phyloP scores from a whole-genome alignment of 208 protist species.

The Sergeia podlipaevii region DNA sequence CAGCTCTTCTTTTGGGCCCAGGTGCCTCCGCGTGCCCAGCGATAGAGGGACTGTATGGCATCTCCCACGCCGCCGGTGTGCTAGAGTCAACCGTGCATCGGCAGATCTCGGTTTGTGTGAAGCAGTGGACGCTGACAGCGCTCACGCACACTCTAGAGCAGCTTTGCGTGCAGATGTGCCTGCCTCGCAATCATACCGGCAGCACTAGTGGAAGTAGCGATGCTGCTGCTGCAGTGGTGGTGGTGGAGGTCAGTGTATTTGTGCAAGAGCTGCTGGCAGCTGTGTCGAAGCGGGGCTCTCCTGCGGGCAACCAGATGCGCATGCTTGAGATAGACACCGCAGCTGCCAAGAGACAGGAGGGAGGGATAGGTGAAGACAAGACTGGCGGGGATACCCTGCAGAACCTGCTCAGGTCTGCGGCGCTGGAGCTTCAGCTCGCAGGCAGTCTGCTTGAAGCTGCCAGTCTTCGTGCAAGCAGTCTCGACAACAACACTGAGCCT shows the following conservation, averaged over 20 bases:
- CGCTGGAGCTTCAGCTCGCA: slow-evolving; percentile 22
- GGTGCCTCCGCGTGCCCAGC: too few species aligned
- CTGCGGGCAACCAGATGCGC: background rate
- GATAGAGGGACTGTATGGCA: background rate
- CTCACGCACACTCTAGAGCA: background rate
- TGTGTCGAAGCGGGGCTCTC: slow-evolving; percentile 5
- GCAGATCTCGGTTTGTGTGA: too few species aligned
- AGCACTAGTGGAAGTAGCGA: background rate
- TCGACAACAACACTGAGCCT: too few species aligned
- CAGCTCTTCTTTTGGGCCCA: too few species aligned
- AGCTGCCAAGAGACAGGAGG: too few species aligned
- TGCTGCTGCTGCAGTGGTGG: background rate
- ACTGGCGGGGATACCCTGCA: slow-evolving; percentile 17
- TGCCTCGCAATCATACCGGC: too few species aligned
- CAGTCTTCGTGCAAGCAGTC: background rate
- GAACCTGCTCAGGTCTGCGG: slow-evolving; percentile 20
- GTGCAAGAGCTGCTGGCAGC: slow-evolving; percentile 10
- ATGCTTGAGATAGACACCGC: background rate
- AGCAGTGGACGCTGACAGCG: background rate
- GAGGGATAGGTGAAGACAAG: slow-evolving; percentile 10
- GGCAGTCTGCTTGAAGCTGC: slow-evolving; percentile 10
- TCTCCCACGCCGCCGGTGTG: too few species aligned
- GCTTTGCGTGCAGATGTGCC: background rate
- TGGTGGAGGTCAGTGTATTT: background rate
- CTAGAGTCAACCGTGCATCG: too few species aligned